Base-by-base conservation (phyloP, 225 moss, liverwort and hornwort genomes). In the Bryoerythrophyllum caledonicum region DNA sequence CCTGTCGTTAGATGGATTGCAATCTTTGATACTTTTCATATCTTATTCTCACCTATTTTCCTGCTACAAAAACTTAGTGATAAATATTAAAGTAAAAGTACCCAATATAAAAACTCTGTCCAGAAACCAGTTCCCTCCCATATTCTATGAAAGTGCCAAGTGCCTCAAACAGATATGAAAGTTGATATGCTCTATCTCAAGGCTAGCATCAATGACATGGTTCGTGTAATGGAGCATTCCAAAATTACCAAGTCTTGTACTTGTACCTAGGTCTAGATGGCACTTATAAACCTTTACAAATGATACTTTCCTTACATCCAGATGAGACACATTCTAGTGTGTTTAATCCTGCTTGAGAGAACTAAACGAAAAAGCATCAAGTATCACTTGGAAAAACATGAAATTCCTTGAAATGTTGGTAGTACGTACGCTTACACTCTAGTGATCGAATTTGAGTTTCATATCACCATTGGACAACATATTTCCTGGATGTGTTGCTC, bases 391-490 rank as follows among this genome's bases (percentile, higher is more conserved):
- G 7, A 12, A 26, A 71, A 58, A 43, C 35, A 57, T 59, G 27
- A 60, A 59, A 71, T 2, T 30, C 30, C 28, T 71, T 28, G 30
- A 59, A 11, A 10, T 71, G 41, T 41, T 72, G 44, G 72, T 28
- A n/a, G n/a, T 46, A 28, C 13, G 44, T n/a, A 44, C 20, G n/a
- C 44, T 72, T 30, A 44, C 14, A 60, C 72, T 72, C 60, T 60
- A 96, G 68, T 93, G 94, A 68, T 97, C 94, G 55, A 89, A 77
- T 81, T 97, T 97, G 71, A 93, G 85, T 83, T 97, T 97, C 85
- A 89, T 71, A 86, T 97, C 93, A 27, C 97, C 97, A 72, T 97
- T 97, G 32, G 97, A 91, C 43, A 97, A 68, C 67, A 87, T 54
- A 75, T 83, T 83, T 59, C 94, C 81, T 60, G 85, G 34, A 60